Base-by-base conservation (phyloP, 768 basidiomycete genomes). In the Lentinula aciculospora region DNA sequence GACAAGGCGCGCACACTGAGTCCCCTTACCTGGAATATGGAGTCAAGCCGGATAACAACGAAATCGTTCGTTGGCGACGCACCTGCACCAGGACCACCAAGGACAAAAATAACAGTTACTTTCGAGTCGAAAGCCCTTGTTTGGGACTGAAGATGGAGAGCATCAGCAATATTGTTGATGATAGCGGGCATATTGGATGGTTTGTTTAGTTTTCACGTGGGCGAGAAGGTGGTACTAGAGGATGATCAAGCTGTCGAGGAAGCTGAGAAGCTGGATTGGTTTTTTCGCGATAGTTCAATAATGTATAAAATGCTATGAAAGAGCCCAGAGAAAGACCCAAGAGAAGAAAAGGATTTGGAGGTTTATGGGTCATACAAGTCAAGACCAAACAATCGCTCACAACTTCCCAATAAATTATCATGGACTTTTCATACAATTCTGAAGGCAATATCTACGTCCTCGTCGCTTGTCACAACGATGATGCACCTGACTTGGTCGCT, bases 1-100 rank as follows among this genome's bases (percentile, higher is more conserved):
- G 13, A 98, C 95, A 50, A 98, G 86, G 54, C 76, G 81, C 25
- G 78, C 81, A 68, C 94, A 98, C 70, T 98, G 97, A 0, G 97
- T 98, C 45, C 97, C 97, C 71, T 98, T 98, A 59, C 95, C 95
- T 95, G 62, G 39, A 44, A 31, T 55, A 48, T 56, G 34, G 58
- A 28, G 48, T 21, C n/a, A 36, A 57, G 46, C 56, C 49, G 60
- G 53, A 12, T 27, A 31, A 19, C 29, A 59, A 29, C 40, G 42
- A 19, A 58, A 29, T 54, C 65, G 31, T 7, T 27, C 8, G 34
- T 8, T 19, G n/a, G 23, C 37, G 8, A 31, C 42, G 7, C 27
- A 88, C 95, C 95, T 65, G 94, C 94, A 51, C 97, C 97, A 19
- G 97, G 97, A 0, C 97, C 97, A 36, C 97, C 97, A 13, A 99